Evolutionary conservation across 257 asterid genomes (phyloP), one percentile per base, ranked within the genome.

Genomic region (Penstemon barbatus): DNA sequence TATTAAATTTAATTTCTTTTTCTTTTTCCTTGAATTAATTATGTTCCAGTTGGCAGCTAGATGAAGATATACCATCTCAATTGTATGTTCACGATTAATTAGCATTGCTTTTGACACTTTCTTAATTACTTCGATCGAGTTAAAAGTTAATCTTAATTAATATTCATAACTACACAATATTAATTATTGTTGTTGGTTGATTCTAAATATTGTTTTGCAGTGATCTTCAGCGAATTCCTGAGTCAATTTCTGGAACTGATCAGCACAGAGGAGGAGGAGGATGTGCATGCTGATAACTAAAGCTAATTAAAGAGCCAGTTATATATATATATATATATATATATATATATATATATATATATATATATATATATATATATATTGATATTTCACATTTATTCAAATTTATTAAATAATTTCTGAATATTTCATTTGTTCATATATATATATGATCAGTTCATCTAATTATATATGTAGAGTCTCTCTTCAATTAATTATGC

Each of bases 201-300:
- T 9, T 66, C 19, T 65, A n/a, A n/a, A n/a, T n/a, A 8, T 10
- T 8, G 6, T 52, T 61, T 8, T 48, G 76, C 77, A 87, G 96
- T 62, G 92, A 85, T 75, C 88, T 89, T 68, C 83, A 77, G 9
- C 68, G 89, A 69, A 74, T 81, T 44, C 75, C 80, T 19, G 96
- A 89, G 51, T 89, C 95, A 2, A 63, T 82, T 18, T 84, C 96
- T 42, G 96, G 86, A 55, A 75, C 65, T 39, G 96, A 85, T 58
- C 85, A 75, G 49, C 77, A 72, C 33, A 49, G 74, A 70, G 77
- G 82, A n/a, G 80, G 79, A 69, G 81, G 92, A 61, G 76, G 86
- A 40, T 89, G 96, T 78, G 86, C 89, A 6, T 89, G 96, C 75
- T 86, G 71, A 82, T 7, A 38, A 18, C 36, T 10, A 25, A 25